Evolutionary conservation across 768 basidiomycete genomes (phyloP), one percentile per base, ranked within the genome.

Genomic region (Amyloporia xantha): DNA sequence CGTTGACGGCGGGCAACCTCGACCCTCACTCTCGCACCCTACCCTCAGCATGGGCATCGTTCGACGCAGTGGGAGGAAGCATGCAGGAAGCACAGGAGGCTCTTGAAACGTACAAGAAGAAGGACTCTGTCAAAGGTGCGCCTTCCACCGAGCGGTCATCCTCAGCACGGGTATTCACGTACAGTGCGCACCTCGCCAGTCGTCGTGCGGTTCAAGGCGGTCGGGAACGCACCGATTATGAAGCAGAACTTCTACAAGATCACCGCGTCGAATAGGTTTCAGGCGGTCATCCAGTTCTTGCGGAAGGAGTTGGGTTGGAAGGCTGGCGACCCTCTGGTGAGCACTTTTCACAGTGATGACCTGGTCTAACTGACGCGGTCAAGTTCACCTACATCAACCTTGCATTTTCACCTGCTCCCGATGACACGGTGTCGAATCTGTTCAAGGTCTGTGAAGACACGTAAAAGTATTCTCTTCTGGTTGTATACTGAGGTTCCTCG

Each of bases 181-280:
- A n/a, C n/a, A n/a, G n/a, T n/a, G n/a, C n/a, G n/a, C n/a, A n/a
- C n/a, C n/a, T n/a, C n/a, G n/a, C n/a, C 63, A 98, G 95, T 97
- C 44, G 84, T 97, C 53, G 91, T 99, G 9, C 84, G 93, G 38
- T 99, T 99, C 79, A 94, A 94, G 65, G 93, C 95, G 2, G 89
- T 96, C 9, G 95, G 95, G 40, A 94, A 95, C 59, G 95, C 94
- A 1, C 95, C 95, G 0, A 93, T 99, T 60, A 96, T 99, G 94
- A 94, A 88, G 70, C 91, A 95, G 69, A 97, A 95, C 71, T 89
- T 94, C 59, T 97, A 92, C 81, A 95, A 94, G 74, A 94, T 97
- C 61, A 92, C 93, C 0, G 88, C 93, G 11, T 84, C 86, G 35
- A 93, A 96, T 64, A 77, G 87, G 47, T 99, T 97, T 59, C 92